Evolutionary conservation across 2,329 filamentous ascomycete species (phyloP), one percentile per base, ranked within the genome.

Genomic region (Emergomyces orientalis): DNA sequence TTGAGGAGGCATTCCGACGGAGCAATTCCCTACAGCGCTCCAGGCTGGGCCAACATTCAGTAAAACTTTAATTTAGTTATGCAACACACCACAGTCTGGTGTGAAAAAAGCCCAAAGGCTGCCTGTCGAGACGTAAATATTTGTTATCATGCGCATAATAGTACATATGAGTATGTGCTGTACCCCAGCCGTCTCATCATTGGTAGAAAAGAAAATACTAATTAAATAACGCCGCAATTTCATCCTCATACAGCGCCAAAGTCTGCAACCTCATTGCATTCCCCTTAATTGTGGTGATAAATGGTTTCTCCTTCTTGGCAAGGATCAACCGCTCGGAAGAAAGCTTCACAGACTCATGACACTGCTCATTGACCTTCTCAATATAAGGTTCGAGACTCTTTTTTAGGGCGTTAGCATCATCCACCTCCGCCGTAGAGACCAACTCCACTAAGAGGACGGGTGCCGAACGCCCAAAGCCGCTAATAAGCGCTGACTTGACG

Each of bases 311-410:
- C 34, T 63, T 55, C 19, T n/a, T 57, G 0, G 66, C 63, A 14
- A 70, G 3, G 17, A 70, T 65, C 4, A 69, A 22, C 32, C 66
- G 63, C 19, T 66, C 61, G 2, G 45, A 1, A 9, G 65, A 63
- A n/a, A 70, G 65, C 45, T 63, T 22, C 3, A 70, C 65, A 25
- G 65, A 64, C 2, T 65, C 62, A 63, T 70, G 69, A 37, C 64
- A 65, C 8, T 60, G 62, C 3, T n/a, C 22, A 57, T 69, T 69
- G 1, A 66, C 63, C 25, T 59, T 66, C 0, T 67, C 66, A 49
- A 70, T 64, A 62, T 68, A 65, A 0, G 68, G 67, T 30, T 43
- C 47, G 7, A 70, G 57, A 47, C 59, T 64, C 58, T 3, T 64
- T 54, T 14, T 63, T 54, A 62, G 41, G 1, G 22, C 27, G 7